Percentiles rank a stretch among this genome's conserved stretches.
These are phyloP conservation scores for Xerocomus brunneocitrinus DNA, from an alignment of 768 basidiomycete species.

Conservation along the genomic window DNA sequence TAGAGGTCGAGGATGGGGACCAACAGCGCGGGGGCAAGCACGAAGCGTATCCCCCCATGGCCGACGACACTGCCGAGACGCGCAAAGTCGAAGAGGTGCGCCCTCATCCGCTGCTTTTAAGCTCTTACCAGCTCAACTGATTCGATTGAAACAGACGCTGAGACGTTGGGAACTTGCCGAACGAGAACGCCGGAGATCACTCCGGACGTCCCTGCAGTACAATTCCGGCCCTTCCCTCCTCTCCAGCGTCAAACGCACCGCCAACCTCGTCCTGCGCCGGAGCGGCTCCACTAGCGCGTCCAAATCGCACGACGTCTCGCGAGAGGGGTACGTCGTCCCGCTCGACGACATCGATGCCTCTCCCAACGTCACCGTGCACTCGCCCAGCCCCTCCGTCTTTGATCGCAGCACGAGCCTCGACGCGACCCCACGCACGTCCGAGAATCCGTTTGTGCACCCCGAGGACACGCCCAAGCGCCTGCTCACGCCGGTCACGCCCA, in stretches of 20 bases:
- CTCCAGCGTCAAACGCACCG: slow-evolving; percentile 52
- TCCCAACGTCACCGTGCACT: slow-evolving; percentile 35
- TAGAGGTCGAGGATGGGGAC: slow-evolving; percentile 13
- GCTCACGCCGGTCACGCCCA: slow-evolving; percentile 2
- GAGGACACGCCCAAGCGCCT: slow-evolving; percentile 7
- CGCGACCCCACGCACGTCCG: neutral
- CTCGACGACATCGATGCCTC: slow-evolving; percentile 49
- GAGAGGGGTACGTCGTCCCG: slow-evolving; percentile 37
- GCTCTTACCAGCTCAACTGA: neutral
- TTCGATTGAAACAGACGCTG: slow-evolving; percentile 52
- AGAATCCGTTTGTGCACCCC: slow-evolving; percentile 46
- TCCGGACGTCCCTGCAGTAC: slow-evolving; percentile 48
- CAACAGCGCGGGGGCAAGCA: slow-evolving; percentile 17
- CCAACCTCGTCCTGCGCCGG: slow-evolving; percentile 49
- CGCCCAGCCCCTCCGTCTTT: slow-evolving; percentile 17
- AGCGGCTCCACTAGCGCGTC: slow-evolving; percentile 30
- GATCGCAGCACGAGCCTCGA: slow-evolving; percentile 15
- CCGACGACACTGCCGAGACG: slow-evolving; percentile 63
- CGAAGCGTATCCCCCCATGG: slow-evolving; percentile 58
- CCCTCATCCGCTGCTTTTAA: neutral
- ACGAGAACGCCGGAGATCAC: slow-evolving; percentile 67
- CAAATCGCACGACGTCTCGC: slow-evolving; percentile 41
- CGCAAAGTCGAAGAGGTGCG: slow-evolving; percentile 68
- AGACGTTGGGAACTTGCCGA: slow-evolving; percentile 76
- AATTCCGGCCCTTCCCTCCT: slow-evolving; percentile 43